phyloP scores from a whole-genome alignment of 1,139 yeast species.

The Geotrichum fermentans region DNA sequence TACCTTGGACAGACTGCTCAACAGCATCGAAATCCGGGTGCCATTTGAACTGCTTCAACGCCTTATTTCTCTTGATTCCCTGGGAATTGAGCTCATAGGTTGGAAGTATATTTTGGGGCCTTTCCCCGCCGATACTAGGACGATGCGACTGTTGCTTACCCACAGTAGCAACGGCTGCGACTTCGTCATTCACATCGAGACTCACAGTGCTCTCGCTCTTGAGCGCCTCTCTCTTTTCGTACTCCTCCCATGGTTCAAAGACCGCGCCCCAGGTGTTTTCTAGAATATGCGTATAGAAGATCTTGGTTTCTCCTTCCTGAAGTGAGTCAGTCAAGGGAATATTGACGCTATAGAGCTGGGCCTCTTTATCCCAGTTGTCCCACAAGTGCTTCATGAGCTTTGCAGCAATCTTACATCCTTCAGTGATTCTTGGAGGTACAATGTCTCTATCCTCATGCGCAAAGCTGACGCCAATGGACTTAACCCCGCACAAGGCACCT shows the following conservation, averaged over 20 bases:
- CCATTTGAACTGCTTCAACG: constrained; percentile 57
- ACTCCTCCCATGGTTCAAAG: constrained; percentile 35
- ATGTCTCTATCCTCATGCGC: constrained; percentile 60
- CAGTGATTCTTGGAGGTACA: constrained; percentile 49
- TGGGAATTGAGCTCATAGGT: constrained; percentile 16
- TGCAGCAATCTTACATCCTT: constrained; percentile 66
- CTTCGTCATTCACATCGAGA: constrained; percentile 13
- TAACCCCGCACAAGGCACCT: constrained; percentile 73
- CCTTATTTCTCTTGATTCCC: constrained; percentile 18
- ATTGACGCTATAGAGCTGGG: constrained; percentile 77
- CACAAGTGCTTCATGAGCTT: constrained; percentile 56
- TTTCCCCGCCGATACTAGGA: constrained; percentile 8
- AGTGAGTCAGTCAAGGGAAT: constrained; percentile 62
- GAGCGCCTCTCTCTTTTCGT: constrained; percentile 11
- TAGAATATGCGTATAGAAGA: constrained; percentile 69
- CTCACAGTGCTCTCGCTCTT: neutral
- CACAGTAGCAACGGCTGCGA: constrained; percentile 15
- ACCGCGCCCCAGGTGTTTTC: constrained; percentile 75
- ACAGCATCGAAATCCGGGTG: constrained; percentile 72
- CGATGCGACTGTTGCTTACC: constrained; percentile 3
- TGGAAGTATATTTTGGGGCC: constrained; percentile 13
- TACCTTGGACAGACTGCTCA: constrained; percentile 53
- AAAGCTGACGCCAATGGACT: constrained; percentile 75
- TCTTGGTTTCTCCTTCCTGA: constrained; percentile 49
- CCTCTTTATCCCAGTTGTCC: constrained; percentile 50